Percentiles rank a stretch among this genome's conserved stretches.
Evolutionary conservation across 352 stramenopile genomes (phyloP).

Genomic region (Peronospora farinosa): DNA sequence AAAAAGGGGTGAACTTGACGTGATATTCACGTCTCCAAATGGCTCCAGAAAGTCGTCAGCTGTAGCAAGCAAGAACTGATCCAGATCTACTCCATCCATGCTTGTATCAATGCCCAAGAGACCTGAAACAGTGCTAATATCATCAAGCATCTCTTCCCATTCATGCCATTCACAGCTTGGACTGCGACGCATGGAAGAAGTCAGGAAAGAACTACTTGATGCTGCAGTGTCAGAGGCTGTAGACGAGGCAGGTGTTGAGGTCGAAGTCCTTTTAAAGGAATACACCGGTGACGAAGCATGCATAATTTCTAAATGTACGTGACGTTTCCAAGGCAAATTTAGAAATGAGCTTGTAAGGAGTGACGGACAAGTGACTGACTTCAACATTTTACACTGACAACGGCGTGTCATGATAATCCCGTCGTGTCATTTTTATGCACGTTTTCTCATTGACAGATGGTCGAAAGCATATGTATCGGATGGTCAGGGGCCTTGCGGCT

Average conservation of each 20-base stretch:
- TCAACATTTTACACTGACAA: constrained; percentile 15
- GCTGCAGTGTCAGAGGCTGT: background rate
- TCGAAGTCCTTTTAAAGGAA: constrained; percentile 12
- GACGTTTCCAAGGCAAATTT: constrained; percentile 13
- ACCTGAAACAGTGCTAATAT: constrained; percentile 14
- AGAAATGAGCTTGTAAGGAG: constrained; percentile 16
- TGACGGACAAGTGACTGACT: background rate
- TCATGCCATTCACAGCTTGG: constrained; percentile 37
- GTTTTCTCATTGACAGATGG: background rate
- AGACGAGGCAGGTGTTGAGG: constrained; percentile 5
- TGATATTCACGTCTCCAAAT: constrained; percentile 22
- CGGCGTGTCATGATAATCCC: background rate
- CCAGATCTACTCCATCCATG: constrained; percentile 50
- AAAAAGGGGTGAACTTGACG: constrained; percentile 31
- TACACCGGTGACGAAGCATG: constrained; percentile 20
- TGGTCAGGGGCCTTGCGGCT: background rate
- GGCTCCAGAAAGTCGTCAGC: constrained; percentile 61
- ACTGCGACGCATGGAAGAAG: constrained; percentile 22
- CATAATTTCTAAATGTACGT: constrained; percentile 4
- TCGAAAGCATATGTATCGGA: background rate
- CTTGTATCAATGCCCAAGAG: constrained; percentile 11
- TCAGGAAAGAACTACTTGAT: constrained; percentile 2
- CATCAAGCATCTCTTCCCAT: constrained; percentile 37
- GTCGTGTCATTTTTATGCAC: background rate
- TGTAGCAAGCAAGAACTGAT: constrained; percentile 52